Conservation (phyloP, 2,329 filamentous ascomycete genomes). For the Trichophyton verrucosum region DNA sequence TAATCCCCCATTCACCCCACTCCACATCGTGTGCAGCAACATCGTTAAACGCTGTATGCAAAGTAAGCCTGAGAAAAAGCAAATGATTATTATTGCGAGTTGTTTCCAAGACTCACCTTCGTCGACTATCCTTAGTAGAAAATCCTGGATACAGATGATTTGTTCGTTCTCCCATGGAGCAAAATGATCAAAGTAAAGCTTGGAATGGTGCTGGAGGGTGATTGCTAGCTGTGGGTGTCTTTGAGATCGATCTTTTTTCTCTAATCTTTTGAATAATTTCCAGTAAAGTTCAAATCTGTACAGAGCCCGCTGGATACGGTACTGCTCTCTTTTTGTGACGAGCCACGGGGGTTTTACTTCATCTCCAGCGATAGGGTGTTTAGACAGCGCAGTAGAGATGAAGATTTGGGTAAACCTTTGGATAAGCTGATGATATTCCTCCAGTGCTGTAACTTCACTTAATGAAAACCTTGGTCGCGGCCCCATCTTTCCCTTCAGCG, state of each 20-base stretch:
- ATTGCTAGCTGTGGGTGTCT: neutral
- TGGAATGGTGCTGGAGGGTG: neutral
- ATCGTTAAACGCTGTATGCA: neutral
- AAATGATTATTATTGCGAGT: too few species aligned
- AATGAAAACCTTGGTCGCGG: neutral
- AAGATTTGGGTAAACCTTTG: neutral
- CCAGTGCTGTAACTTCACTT: neutral
- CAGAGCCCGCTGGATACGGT: constrained; percentile 11
- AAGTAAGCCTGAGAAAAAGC: neutral
- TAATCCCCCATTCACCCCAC: neutral
- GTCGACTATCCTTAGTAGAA: constrained; percentile 4
- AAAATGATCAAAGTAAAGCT: constrained; percentile 7
- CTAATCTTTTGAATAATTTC: constrained; percentile 5
- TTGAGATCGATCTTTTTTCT: neutral
- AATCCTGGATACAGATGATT: constrained; percentile 11
- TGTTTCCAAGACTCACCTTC: neutral
- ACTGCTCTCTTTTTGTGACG: neutral
- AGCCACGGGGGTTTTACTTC: neutral
- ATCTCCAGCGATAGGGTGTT: neutral
- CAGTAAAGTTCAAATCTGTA: constrained; percentile 13
- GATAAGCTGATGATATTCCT: neutral
- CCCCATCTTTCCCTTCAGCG: neutral
- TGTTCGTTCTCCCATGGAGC: constrained; percentile 13
- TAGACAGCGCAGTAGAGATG: neutral
- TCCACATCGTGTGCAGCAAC: constrained; percentile 2